Evolutionary conservation across 1,284 basidiomycete genomes (phyloP), one percentile per base, ranked within the genome.

Genomic region (Sanghuangporus weigelae): DNA sequence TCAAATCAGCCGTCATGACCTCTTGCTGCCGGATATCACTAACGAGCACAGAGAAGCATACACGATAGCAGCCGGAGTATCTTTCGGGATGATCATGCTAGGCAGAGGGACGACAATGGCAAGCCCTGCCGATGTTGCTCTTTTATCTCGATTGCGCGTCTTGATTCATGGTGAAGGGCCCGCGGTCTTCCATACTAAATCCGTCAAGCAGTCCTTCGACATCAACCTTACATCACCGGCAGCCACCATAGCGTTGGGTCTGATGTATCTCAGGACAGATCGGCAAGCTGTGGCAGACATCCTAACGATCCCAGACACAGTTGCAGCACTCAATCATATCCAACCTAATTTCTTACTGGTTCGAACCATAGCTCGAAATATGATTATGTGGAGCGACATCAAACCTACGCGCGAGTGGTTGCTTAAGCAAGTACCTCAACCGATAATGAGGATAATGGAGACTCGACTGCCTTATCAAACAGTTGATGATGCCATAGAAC

Each of bases 1-100:
- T 57, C 93, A 98, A 73, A 90, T 99, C 66, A 87, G 87, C 59
- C 82, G 91, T 21, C 82, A 79, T 63, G 89, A 93, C 69, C 82
- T 96, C 23, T 83, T 85, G 2, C 89, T 89, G 63, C 86, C 90
- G 0, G 93, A 97, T 67, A 79, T 90, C 44, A 92, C 86, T 69
- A 89, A 88, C 67, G 92, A 94, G 66, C 85, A 93, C 71, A 84
- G 92, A 39, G 97, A 99, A 72, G 89, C 95, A 0, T 99, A 98
- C 73, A 92, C 95, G 0, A 88, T 95, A 67, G 86, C 93, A 1
- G 89, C 95, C 1, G 93, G 92, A 3, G 82, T 98, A 50, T 88
- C 92, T 0, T 97, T 97, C 71, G 97, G 97, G 0, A 90, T 98
- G 82, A 91, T 97, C 73, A 96, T 98, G 89, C 83, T 99, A 5